Base-by-base conservation (phyloP, 2,329 filamentous ascomycete species). In the Nemania sp. region DNA sequence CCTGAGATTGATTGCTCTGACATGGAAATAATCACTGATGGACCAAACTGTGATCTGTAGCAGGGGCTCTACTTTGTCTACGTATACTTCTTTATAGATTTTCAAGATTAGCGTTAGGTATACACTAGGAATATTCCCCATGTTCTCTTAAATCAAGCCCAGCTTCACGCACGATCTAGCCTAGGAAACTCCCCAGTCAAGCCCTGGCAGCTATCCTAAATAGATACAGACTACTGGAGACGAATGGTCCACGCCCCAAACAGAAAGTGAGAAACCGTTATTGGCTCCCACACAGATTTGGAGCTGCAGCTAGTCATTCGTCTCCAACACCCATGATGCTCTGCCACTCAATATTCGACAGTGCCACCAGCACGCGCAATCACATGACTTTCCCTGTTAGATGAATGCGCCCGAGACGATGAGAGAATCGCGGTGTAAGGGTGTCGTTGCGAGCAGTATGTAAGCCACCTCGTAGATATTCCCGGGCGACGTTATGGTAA, bases 401-500 rank as follows among this genome's bases (percentile, higher is more conserved):
- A 51, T 7, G 29, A 4, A 46, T 39, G 3, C 40, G n/a, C 2
- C 2, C 21, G 39, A 39, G 21, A 47, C 18, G 3, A 18, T 32
- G 42, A 45, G 39, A 15, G 29, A 1, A 51, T 59, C 46, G 40
- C 20, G 29, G 35, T 34, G 15, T 39, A 35, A 25, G 12, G 17
- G 15, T 13, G 51, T 39, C 20, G 52, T 17, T 49, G 42, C 12
- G 10, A 47, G 47, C 12, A 40, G 17, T 17, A 25, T 18, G 29
- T 10, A 40, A 32, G 10, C 47, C 47, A 57, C 52, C 49, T 49
- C 50, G 54, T 29, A 51, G 29, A 17, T 17, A 46, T 54, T 47
- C n/a, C 35, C 34, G 45, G 45, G 45, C 49, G 59, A 62, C 62
- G 59, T 62, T 57, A 29, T 62, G 53, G 45, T 55, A 62, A 62